Percentiles rank a stretch among this genome's conserved stretches.
phyloP scores from a whole-genome alignment of 192 early-diverging fungal genomes.

The Backusella westeae region DNA sequence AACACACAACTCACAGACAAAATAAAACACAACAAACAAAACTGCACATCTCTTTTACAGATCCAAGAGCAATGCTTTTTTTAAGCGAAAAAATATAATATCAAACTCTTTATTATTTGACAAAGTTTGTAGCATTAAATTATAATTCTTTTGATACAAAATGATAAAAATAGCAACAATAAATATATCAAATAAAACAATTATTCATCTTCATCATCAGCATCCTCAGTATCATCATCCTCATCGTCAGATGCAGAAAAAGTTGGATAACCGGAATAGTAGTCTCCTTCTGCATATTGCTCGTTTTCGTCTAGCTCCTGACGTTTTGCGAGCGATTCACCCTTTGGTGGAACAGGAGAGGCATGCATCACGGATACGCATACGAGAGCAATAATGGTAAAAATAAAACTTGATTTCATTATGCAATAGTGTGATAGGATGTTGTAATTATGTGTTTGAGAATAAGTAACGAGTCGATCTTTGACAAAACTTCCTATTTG shows the following conservation, averaged over 20 bases:
- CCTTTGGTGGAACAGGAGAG: constrained; percentile 2
- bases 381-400: background rate
- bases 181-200: background rate
- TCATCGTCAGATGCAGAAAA: background rate
- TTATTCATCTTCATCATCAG: constrained; percentile 3
- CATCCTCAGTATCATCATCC: background rate
- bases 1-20: background rate
- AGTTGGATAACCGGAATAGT: background rate
- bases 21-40: background rate
- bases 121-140: background rate
- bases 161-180: background rate
- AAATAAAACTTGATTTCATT: constrained; percentile 3
- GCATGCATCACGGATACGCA: background rate
- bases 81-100: background rate
- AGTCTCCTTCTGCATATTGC: background rate
- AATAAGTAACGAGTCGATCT: background rate
- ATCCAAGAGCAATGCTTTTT: background rate
- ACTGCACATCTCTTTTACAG: background rate
- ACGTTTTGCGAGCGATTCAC: background rate
- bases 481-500: background rate
- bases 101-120: constrained; percentile 3
- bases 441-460: background rate
- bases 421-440: background rate
- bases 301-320: background rate
- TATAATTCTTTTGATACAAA: constrained; percentile 2